Evolutionary conservation across 495 filamentous ascomycete species (phyloP), one percentile per base, ranked within the genome.

Genomic region (Venustampulla echinocandica): DNA sequence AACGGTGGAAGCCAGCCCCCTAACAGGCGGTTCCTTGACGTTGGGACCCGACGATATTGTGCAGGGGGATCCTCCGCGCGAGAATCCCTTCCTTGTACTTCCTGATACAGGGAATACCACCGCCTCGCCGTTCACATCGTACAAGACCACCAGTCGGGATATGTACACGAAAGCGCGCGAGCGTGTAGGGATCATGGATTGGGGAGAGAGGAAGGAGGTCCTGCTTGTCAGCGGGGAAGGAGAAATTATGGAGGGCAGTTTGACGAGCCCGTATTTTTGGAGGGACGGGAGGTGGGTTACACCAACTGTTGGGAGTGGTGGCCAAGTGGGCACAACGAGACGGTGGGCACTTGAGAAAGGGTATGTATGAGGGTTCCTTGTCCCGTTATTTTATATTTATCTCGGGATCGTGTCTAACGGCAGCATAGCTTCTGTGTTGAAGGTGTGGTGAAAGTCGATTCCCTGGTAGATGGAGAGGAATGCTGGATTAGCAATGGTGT

Each of bases 401-500:
- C 15, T 24, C 39, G 2, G 22, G n/a, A 17, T 34, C 32, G 39
- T 21, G 35, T 21, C 14, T 21, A n/a, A 28, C 35, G 42, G 35
- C 41, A 13, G n/a, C 4, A 20, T 44, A 53, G 50, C 22, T 74
- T 66, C 17, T 75, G 85, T 59, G 62, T 68, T n/a, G 85, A 93
- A 56, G 69, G 75, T 34, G 55, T 67, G 1, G 68, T 92, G 14
- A 56, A 42, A 9, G 68, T 56, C 1, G 58, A 71, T 14, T 76
- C 75, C 10, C 60, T 95, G 14, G 58, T 75, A 10, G 69, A 85
- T 54, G 85, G 81, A 2, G 87, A 95, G 60, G 71, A 77, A 44
- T 83, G 86, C 50, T 88, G 85, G 81, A 64, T 95, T 47, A 92
- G 86, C 55, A 94, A 88, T 61, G 86, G 82, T 0, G 84, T 85